Base-by-base conservation (phyloP, 176 grass and related monocot species). In the Bolboschoenus planiculmis region DNA sequence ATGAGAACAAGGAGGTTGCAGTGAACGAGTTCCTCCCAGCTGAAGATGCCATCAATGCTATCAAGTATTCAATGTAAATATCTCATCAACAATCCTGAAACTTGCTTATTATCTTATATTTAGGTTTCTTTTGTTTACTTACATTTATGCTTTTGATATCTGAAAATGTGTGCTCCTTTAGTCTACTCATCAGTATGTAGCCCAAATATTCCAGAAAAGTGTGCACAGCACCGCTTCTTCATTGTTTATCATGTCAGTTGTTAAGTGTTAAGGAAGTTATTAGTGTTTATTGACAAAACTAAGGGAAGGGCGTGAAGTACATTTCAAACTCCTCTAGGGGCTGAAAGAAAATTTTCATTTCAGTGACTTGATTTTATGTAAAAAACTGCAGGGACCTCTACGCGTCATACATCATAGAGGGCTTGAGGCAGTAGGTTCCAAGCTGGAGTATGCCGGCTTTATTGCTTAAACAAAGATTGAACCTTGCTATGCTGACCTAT, bases 11-110 rank as follows among this genome's bases (percentile, higher is more conserved):
- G 81, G 92, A 98, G 60, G 96, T 98, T 61, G 92, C 96, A 4
- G 96, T 98, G 68, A 91, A 98, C 78, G 92, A 99, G 10, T 99
- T 99, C 84, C 96, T 99, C 58, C 96, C 96, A 63, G 88, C 96
- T 35, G 91, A 89, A 78, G 92, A 90, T 85, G 92, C 96, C 30
- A 83, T 93, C 50, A 26, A 86, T 0, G 92, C 92, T 62, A 95
- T 99, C 79, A 82, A 93, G 73, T 88, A 93, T 81, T 93, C 96
- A 0, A 99, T 99, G 96, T 99, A 79, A 92, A 90, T 51, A 75
- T 75, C 43, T 31, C 71, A 48, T 75, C 40, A 74, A 86, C 40
- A 74, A 86, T 90, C 91, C 57, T 89, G 27, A 61, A 31, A 79
- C 46, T 70, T 47, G 58, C 46, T 39, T 26, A 24, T 26, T 39